Conservation (phyloP, 2,329 filamentous ascomycete species). For the Penicillium sp. region DNA sequence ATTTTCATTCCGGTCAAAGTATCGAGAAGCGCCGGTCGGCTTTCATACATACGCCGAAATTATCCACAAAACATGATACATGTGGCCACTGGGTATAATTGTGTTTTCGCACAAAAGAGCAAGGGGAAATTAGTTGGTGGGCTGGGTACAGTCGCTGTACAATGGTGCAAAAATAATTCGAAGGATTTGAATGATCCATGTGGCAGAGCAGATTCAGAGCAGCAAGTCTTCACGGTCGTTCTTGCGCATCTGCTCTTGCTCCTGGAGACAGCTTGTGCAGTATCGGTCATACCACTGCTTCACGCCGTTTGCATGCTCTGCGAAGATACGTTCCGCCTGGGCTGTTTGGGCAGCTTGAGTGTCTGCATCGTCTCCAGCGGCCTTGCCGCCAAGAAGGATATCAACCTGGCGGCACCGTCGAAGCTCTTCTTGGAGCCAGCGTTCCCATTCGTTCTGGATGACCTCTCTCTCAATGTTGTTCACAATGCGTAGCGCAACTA, state of each 20-base stretch:
- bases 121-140: neutral
- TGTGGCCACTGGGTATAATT: conserved; percentile 29
- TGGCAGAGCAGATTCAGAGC: conserved; percentile 8
- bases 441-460: conserved; percentile 83
- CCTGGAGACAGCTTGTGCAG: conserved; percentile 56
- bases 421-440: conserved; percentile 80
- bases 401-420: conserved; percentile 64
- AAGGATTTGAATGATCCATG: neutral
- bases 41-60: conserved; percentile 9
- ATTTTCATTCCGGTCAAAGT: conserved; percentile 16
- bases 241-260: conserved; percentile 33
- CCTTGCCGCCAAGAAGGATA: conserved; percentile 39
- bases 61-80: conserved; percentile 12
- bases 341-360: conserved; percentile 16
- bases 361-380: conserved; percentile 21
- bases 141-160: neutral
- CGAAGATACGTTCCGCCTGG: conserved; percentile 28
- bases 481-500: conserved; percentile 85
- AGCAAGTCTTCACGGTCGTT: conserved; percentile 22
- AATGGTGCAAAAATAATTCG: neutral
- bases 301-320: conserved; percentile 44
- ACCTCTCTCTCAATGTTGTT: conserved; percentile 86
- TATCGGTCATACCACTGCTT: conserved; percentile 57
- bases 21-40: conserved; percentile 6
- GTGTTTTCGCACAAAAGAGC: conserved; percentile 8